Evolutionary conservation across 805 yeast genomes (phyloP).

Genomic region (Hanseniaspora valbyensis): DNA sequence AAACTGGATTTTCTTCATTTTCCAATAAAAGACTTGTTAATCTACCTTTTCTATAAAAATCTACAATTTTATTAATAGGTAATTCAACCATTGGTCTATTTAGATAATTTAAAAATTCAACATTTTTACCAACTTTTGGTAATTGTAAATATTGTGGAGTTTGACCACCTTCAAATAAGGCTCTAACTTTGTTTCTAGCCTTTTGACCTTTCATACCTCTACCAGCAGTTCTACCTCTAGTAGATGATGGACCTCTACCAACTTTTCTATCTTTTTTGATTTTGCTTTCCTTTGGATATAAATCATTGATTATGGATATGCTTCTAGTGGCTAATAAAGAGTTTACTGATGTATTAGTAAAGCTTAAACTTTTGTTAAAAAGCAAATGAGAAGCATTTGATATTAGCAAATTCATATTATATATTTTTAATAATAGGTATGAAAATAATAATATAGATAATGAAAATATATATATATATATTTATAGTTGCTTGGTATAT

Average conservation of each 20-base stretch:
- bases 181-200: slow-evolving; percentile 81
- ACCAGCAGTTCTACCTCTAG: slow-evolving; percentile 88
- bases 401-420: not conserved
- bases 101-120: slow-evolving; percentile 50
- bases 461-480: too few relatives aligned
- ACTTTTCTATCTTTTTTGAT: slow-evolving; percentile 41
- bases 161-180: slow-evolving; percentile 98
- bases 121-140: slow-evolving; percentile 61
- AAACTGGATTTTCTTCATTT: slow-evolving; percentile 20
- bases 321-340: not conserved
- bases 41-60: slow-evolving; percentile 58
- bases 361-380: not conserved
- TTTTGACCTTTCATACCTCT: slow-evolving; percentile 98
- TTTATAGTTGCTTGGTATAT: too few relatives aligned
- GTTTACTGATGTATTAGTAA: not conserved
- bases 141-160: slow-evolving; percentile 77
- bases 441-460: too few relatives aligned
- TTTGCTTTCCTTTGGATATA: not conserved
- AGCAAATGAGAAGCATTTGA: not conserved
- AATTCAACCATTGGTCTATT: slow-evolving; percentile 44
- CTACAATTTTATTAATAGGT: slow-evolving; percentile 58
- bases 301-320: slow-evolving; percentile 2
- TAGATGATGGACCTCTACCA: slow-evolving; percentile 94
- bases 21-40: slow-evolving; percentile 28
- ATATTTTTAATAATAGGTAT: too few relatives aligned